These are phyloP conservation scores for Moesziomyces globuligerus DNA, from an alignment of 1,284 basidiomycete genomes.

Conservation along the genomic window DNA sequence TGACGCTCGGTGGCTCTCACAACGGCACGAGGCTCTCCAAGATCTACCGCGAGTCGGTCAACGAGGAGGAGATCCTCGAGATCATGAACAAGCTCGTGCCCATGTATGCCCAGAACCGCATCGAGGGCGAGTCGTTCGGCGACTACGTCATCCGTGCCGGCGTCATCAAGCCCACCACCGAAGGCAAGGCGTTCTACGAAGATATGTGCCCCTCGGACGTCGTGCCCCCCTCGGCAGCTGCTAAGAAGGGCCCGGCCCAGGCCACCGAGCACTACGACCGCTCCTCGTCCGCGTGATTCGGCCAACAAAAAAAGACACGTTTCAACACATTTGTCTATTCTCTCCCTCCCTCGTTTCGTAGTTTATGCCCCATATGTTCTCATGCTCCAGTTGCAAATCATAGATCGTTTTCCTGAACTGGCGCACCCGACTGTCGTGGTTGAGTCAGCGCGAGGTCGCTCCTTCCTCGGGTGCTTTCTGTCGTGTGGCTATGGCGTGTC, in stretches of 20 bases:
- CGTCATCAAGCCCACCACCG: conserved; percentile 61
- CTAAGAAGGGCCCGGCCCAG: conserved; percentile 45
- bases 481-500: no score
- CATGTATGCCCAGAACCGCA: conserved; percentile 86
- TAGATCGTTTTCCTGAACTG: conserved; percentile 1
- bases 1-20: conserved; percentile 96
- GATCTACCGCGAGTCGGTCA: conserved; percentile 87
- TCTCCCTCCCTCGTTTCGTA: neutral
- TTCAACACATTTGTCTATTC: conserved; percentile 8
- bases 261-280: conserved; percentile 50
- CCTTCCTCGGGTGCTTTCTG: no score
- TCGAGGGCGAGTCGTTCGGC: conserved; percentile 91
- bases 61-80: conserved; percentile 90
- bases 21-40: conserved; percentile 93
- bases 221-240: conserved; percentile 34
- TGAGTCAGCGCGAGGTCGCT: no score
- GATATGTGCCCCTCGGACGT: conserved; percentile 52
- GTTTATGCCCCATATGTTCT: neutral
- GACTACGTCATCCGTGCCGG: conserved; percentile 82
- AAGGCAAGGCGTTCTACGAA: conserved; percentile 61
- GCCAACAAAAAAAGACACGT: conserved; percentile 2
- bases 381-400: conserved; percentile 5
- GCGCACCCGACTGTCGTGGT: no score
- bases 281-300: conserved; percentile 26
- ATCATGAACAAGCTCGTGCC: conserved; percentile 93